Conservation (phyloP, 1,284 basidiomycete genomes). For the Phylloporus gajari region DNA sequence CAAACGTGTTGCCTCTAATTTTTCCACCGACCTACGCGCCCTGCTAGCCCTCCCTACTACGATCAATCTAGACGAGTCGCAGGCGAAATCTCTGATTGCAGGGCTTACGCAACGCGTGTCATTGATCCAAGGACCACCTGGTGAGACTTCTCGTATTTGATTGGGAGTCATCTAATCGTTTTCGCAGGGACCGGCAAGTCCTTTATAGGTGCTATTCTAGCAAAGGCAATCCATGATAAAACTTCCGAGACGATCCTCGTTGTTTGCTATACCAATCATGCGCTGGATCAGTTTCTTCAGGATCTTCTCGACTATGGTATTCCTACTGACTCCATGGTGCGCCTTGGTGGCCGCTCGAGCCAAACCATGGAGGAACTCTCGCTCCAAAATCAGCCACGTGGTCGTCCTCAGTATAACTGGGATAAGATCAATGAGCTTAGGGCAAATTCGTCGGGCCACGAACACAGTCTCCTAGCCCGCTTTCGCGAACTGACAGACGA, state of each 20-base stretch:
- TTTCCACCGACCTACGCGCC: background rate
- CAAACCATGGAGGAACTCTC: slow-evolving; percentile 53
- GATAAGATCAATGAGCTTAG: slow-evolving; percentile 50
- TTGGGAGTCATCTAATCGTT: no score
- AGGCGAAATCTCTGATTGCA: background rate
- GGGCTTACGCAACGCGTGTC: slow-evolving; percentile 55
- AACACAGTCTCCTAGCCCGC: no score
- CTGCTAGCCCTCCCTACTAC: background rate
- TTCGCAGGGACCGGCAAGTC: slow-evolving; percentile 73
- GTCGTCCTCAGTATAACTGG: slow-evolving; percentile 48
- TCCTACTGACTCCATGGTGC: slow-evolving; percentile 54
- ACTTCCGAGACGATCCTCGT: slow-evolving; percentile 64
- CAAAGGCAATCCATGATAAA: slow-evolving; percentile 63
- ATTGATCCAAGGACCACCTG: slow-evolving; percentile 74
- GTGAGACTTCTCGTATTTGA: no score
- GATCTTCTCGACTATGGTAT: slow-evolving; percentile 67
- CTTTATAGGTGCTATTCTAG: slow-evolving; percentile 71
- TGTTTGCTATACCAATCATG: slow-evolving; percentile 76
- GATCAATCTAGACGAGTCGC: background rate
- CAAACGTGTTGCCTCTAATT: background rate
- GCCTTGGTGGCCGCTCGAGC: slow-evolving; percentile 67
- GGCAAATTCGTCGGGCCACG: no score
- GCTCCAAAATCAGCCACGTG: slow-evolving; percentile 46
- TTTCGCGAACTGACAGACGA: no score
- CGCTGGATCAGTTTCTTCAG: slow-evolving; percentile 70